A percentile compares a stretch with the other conserved stretches of the same genome.
phyloP scores from a whole-genome alignment of 179 eudicot genomes.

The Silene noctiflora region DNA sequence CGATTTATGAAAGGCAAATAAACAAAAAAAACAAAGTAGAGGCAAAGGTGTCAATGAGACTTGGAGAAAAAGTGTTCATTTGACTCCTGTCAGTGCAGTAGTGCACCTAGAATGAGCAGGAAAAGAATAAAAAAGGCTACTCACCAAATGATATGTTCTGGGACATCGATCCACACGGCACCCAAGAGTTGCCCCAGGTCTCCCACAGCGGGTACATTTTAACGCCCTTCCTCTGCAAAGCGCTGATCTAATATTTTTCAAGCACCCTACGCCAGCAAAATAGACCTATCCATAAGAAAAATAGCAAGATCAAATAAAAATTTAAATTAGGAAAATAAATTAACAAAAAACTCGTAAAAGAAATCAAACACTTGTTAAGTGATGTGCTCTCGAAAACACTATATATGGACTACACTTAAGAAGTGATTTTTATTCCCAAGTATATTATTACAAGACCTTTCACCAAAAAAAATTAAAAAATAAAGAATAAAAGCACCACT shows the following conservation, averaged over 20 bases:
- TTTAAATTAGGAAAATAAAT: neutral
- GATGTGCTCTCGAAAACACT: neutral
- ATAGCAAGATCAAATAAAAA: slow-evolving; percentile 9
- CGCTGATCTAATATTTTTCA: slow-evolving; percentile 90
- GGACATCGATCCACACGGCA: slow-evolving; percentile 98
- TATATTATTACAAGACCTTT: neutral
- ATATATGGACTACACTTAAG: neutral
- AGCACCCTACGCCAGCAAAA: slow-evolving; percentile 94
- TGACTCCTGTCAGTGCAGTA: neutral
- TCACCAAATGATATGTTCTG: slow-evolving; percentile 94
- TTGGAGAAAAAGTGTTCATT: neutral
- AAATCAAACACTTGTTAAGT: neutral
- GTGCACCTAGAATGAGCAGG: neutral
- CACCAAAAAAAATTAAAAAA: neutral
- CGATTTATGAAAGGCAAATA: neutral
- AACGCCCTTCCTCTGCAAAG: slow-evolving; percentile 91
- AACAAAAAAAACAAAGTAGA: neutral
- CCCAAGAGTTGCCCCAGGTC: slow-evolving; percentile 97
- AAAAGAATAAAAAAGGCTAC: slow-evolving; percentile 22
- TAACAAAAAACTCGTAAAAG: slow-evolving; percentile 5
- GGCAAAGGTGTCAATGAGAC: neutral
- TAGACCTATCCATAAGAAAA: slow-evolving; percentile 61
- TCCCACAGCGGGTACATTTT: slow-evolving; percentile 87
- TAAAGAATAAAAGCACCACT: neutral
- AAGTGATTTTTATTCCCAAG: neutral